Evolutionary conservation across 768 basidiomycete species (phyloP).

Genomic region (Psilocybe sp.): DNA sequence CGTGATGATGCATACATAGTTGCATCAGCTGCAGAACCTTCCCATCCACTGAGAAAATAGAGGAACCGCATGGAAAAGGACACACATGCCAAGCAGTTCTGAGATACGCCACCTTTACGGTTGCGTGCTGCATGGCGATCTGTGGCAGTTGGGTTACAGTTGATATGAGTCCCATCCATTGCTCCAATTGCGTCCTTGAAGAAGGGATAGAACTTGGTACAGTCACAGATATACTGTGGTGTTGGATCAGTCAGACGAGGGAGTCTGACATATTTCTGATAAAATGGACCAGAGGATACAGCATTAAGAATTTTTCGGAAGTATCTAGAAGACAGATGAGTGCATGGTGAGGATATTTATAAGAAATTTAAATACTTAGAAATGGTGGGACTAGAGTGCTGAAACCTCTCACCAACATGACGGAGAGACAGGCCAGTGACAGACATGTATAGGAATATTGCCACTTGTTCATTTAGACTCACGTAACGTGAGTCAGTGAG

Average conservation of each 20-base stretch:
- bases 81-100: conserved; percentile 34
- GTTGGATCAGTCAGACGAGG: not conserved
- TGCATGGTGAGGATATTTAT: not conserved
- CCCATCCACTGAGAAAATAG: conserved; percentile 37
- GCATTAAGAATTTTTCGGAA: conserved; percentile 23
- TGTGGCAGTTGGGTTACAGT: conserved; percentile 7
- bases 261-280: conserved; percentile 4
- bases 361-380: conserved; percentile 9
- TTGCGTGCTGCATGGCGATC: conserved; percentile 14
- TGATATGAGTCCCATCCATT: conserved; percentile 21
- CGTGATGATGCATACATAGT: conserved; percentile 28
- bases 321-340: conserved; percentile 20
- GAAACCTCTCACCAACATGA: conserved; percentile 25
- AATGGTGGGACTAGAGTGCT: conserved; percentile 18
- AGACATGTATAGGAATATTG: conserved; percentile 25
- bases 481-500: not conserved
- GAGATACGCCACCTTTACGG: conserved; percentile 31
- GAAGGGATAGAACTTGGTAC: conserved; percentile 23
- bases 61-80: conserved; percentile 30
- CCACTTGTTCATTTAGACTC: conserved; percentile 13
- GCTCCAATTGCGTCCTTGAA: conserved; percentile 24
- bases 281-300: conserved; percentile 24
- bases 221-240: conserved; percentile 14
- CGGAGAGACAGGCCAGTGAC: conserved; percentile 17
- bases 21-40: conserved; percentile 35